A percentile compares a stretch with the other conserved stretches of the same genome.
phyloP scores from a whole-genome alignment of 768 basidiomycete species.

The Boletus insuetus region DNA sequence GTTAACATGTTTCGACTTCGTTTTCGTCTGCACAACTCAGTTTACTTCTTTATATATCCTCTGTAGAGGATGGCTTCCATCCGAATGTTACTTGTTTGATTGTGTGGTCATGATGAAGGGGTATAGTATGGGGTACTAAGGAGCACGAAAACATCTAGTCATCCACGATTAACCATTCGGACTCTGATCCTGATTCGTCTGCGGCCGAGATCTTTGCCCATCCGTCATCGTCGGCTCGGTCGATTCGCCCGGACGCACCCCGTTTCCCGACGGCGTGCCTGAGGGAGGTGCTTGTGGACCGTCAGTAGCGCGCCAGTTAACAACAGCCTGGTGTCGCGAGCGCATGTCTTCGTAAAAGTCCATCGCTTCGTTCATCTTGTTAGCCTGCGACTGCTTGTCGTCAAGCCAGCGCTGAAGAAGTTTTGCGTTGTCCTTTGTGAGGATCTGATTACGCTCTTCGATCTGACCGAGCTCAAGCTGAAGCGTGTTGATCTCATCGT shows the following conservation, averaged over 20 bases:
- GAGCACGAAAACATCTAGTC: slow-evolving; percentile 29
- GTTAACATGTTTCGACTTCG: slow-evolving; percentile 24
- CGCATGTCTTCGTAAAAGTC: slow-evolving; percentile 88
- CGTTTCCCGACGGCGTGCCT: slow-evolving; percentile 41
- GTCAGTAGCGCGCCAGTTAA: slow-evolving; percentile 52
- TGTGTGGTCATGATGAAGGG: slow-evolving; percentile 5
- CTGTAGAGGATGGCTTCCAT: slow-evolving; percentile 32
- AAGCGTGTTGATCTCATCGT: slow-evolving; percentile 92
- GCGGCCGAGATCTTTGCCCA: slow-evolving; percentile 69
- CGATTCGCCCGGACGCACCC: slow-evolving; percentile 41
- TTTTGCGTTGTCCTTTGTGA: slow-evolving; percentile 91
- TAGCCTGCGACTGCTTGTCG: slow-evolving; percentile 87
- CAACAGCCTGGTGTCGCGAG: slow-evolving; percentile 61
- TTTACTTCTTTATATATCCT: slow-evolving; percentile 28
- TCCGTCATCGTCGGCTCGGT: slow-evolving; percentile 47
- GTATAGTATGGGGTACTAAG: slow-evolving; percentile 25
- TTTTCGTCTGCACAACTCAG: slow-evolving; percentile 12
- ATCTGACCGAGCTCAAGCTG: slow-evolving; percentile 90
- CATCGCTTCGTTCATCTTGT: slow-evolving; percentile 93
- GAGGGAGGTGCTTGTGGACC: slow-evolving; percentile 36
- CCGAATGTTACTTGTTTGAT: slow-evolving; percentile 24
- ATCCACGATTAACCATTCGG: slow-evolving; percentile 87
- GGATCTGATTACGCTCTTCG: slow-evolving; percentile 80
- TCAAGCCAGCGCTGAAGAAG: slow-evolving; percentile 97
- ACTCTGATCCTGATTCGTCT: slow-evolving; percentile 74